These are phyloP conservation scores for Sphaerulina musiva DNA, from an alignment of 2,329 filamentous ascomycete species.

Conservation along the genomic window DNA sequence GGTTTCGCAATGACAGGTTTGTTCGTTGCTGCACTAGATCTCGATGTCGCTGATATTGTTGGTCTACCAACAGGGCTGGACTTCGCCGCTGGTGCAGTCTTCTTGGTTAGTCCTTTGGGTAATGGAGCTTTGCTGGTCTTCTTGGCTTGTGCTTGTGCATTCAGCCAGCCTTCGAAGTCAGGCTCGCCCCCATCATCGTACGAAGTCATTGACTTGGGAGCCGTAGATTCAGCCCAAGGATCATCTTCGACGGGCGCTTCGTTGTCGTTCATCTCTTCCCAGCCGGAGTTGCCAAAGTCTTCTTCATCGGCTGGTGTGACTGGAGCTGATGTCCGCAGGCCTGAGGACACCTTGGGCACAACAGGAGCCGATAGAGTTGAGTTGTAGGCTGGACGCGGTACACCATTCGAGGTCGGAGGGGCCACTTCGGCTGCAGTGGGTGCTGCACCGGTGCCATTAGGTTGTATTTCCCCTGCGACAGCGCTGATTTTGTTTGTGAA, in stretches of 20 bases:
- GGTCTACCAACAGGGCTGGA: slow-evolving; percentile 20
- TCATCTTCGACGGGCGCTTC: slow-evolving; percentile 9
- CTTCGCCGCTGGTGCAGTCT: slow-evolving; percentile 32
- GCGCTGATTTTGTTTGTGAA: slow-evolving; percentile 90
- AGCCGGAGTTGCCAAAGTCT: slow-evolving; percentile 59
- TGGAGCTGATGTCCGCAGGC: slow-evolving; percentile 22
- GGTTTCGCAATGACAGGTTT: slow-evolving; percentile 17
- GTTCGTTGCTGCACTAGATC: slow-evolving; percentile 6
- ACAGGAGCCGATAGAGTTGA: slow-evolving; percentile 24
- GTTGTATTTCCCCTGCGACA: slow-evolving; percentile 79
- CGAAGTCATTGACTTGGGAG: slow-evolving; percentile 37
- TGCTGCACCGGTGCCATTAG: slow-evolving; percentile 41
- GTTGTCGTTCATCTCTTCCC: slow-evolving; percentile 59
- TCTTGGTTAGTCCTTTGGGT: slow-evolving; percentile 75
- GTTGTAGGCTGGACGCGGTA: slow-evolving; percentile 26
- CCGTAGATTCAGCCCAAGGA: slow-evolving; percentile 14
- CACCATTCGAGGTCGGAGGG: slow-evolving; percentile 42
- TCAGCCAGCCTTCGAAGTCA: slow-evolving; percentile 92
- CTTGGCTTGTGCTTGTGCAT: slow-evolving; percentile 75
- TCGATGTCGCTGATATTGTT: slow-evolving; percentile 25
- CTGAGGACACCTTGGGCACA: slow-evolving; percentile 28
- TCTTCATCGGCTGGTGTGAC: slow-evolving; percentile 42
- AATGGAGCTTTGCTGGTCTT: slow-evolving; percentile 56
- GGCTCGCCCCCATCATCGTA: slow-evolving; percentile 84
- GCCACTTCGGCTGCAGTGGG: slow-evolving; percentile 32